Conservation (phyloP, 2,329 filamentous ascomycete genomes). For the Sporothrix schenckii region DNA sequence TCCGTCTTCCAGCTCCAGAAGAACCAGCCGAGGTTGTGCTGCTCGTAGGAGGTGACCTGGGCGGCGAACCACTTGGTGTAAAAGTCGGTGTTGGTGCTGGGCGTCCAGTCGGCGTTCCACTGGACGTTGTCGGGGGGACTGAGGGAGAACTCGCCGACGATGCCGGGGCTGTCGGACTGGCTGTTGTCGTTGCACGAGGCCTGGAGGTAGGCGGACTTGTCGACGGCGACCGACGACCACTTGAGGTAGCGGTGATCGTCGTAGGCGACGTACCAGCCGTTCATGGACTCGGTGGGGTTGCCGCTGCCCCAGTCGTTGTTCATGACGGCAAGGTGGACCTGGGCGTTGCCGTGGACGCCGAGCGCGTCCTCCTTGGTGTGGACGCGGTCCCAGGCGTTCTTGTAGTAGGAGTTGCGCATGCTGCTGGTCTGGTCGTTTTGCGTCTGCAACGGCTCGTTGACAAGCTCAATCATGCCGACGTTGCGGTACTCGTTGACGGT, state of each 20-base stretch:
- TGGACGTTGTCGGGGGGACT: conserved; percentile 55
- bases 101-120: conserved; percentile 49
- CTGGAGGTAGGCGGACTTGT: conserved; percentile 54
- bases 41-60: conserved; percentile 47
- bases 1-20: conserved; percentile 60
- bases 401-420: conserved; percentile 52
- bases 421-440: conserved; percentile 36
- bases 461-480: conserved; percentile 61
- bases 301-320: conserved; percentile 59
- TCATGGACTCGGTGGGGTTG: conserved; percentile 53
- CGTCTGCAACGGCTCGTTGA: conserved; percentile 59
- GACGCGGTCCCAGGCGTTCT: conserved; percentile 51
- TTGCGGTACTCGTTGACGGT: conserved; percentile 52
- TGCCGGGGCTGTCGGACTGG: conserved; percentile 49
- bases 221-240: conserved; percentile 47
- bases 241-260: conserved; percentile 65
- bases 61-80: conserved; percentile 57
- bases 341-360: conserved; percentile 47
- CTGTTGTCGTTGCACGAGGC: conserved; percentile 55
- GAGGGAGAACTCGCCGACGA: conserved; percentile 64
- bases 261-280: conserved; percentile 52
- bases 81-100: conserved; percentile 50
- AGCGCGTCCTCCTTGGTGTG: conserved; percentile 53
- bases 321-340: conserved; percentile 57
- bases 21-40: conserved; percentile 50